Percentiles rank a stretch among this genome's conserved stretches.
Evolutionary conservation across 371 early-diverging fungal species (phyloP).

Genomic region (Mucor piriformis): DNA sequence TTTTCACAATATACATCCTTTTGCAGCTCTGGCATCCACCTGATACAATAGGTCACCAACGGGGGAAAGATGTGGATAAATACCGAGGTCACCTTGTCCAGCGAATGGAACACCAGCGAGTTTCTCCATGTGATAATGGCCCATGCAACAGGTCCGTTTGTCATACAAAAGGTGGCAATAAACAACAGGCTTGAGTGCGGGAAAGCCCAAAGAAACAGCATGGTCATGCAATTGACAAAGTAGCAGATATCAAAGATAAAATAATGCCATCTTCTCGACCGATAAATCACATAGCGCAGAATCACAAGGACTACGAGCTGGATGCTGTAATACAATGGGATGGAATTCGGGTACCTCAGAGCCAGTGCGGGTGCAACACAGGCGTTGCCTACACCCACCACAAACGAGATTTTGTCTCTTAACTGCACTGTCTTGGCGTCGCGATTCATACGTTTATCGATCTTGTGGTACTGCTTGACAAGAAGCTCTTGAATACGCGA

Average conservation of each 20-base stretch:
- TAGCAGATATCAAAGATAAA: conserved; percentile 77
- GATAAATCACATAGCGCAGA: conserved; percentile 64
- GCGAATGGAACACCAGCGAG: conserved; percentile 65
- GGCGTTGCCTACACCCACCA: conserved; percentile 71
- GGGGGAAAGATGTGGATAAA: conserved; percentile 75
- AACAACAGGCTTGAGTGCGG: conserved; percentile 54
- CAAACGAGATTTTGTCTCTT: conserved; percentile 73
- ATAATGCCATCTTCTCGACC: conserved; percentile 65
- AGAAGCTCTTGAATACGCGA: conserved; percentile 32
- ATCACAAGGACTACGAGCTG: conserved; percentile 53
- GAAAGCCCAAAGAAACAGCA: conserved; percentile 56
- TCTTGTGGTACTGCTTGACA: conserved; percentile 30
- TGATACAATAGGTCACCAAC: conserved; percentile 60
- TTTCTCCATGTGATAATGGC: conserved; percentile 79
- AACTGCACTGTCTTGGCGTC: conserved; percentile 59
- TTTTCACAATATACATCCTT: conserved; percentile 26
- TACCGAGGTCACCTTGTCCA: conserved; percentile 77
- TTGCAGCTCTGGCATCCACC: conserved; percentile 60
- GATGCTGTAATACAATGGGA: conserved; percentile 62
- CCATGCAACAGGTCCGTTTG: conserved; percentile 70
- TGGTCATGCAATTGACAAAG: conserved; percentile 63
- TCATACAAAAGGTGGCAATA: conserved; percentile 58
- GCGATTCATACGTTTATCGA: conserved; percentile 46
- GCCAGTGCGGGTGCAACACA: conserved; percentile 66
- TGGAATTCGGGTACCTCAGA: conserved; percentile 56